A percentile compares a stretch with the other conserved stretches of the same genome.
phyloP scores from a whole-genome alignment of 2,329 filamentous ascomycete genomes.

The Cercospora citrullina region DNA sequence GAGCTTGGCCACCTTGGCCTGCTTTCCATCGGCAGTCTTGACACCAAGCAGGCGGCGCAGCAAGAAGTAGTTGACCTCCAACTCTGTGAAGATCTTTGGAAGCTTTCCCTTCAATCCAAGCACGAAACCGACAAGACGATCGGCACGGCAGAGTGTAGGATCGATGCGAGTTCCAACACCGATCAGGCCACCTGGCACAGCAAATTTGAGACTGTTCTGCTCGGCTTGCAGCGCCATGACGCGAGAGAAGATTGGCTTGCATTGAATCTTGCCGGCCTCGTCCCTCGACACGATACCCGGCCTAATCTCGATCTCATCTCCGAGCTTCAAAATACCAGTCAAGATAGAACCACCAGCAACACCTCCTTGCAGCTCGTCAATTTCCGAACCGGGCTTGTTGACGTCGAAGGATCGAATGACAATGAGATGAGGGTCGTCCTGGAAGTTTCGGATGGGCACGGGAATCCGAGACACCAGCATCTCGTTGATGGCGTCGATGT shows the following conservation, averaged over 20 bases:
- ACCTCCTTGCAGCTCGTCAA: slow-evolving; percentile 97
- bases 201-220: slow-evolving; percentile 97
- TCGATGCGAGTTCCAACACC: slow-evolving; percentile 98
- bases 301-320: slow-evolving; percentile 97
- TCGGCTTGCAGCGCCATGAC: slow-evolving; percentile 96
- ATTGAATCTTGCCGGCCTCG: slow-evolving; percentile 88
- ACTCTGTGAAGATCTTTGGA: slow-evolving; percentile 95
- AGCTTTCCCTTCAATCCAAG: slow-evolving; percentile 90
- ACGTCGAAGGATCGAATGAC: slow-evolving; percentile 99
- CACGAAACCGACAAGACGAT: slow-evolving; percentile 97
- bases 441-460: slow-evolving; percentile 86
- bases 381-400: slow-evolving; percentile 99
- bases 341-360: slow-evolving; percentile 96
- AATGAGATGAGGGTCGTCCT: slow-evolving; percentile 93
- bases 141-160: slow-evolving; percentile 95
- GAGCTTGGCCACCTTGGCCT: slow-evolving; percentile 98
- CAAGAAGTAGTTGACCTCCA: slow-evolving; percentile 99
- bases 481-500: slow-evolving; percentile 98
- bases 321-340: slow-evolving; percentile 93
- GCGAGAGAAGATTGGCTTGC: slow-evolving; percentile 93
- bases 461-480: slow-evolving; percentile 94
- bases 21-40: slow-evolving; percentile 96
- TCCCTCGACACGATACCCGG: slow-evolving; percentile 98
- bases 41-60: slow-evolving; percentile 92
- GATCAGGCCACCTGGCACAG: slow-evolving; percentile 94